Conservation (phyloP, 352 stramenopile species). For the Ochromonadaceae sp. region DNA sequence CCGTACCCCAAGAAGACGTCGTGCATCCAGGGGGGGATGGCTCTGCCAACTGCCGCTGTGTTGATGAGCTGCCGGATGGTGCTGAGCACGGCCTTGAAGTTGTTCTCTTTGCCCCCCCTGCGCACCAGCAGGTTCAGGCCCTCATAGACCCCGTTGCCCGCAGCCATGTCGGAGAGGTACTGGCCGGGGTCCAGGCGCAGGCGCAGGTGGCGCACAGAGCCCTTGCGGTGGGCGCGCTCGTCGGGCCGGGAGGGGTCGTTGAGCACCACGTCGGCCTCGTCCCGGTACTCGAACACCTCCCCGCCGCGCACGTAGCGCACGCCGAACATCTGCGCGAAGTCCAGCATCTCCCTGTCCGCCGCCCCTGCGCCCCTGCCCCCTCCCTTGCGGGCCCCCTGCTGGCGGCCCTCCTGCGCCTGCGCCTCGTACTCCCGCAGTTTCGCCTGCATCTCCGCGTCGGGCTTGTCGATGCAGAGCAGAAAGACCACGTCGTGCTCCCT, state of each 20-base stretch:
- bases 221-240: constrained; percentile 14
- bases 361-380: background rate
- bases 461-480: constrained; percentile 61
- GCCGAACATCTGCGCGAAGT: background rate
- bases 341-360: background rate
- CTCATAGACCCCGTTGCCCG: constrained; percentile 49
- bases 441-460: background rate
- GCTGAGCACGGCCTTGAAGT: constrained; percentile 82
- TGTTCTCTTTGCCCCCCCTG: constrained; percentile 65
- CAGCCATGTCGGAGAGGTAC: constrained; percentile 69
- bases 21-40: constrained; percentile 78
- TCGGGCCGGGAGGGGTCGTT: constrained; percentile 40
- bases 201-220: constrained; percentile 59
- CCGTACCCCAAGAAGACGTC: constrained; percentile 83
- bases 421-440: background rate
- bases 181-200: constrained; percentile 75
- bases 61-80: constrained; percentile 61
- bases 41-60: constrained; percentile 22
- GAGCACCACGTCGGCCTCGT: constrained; percentile 56
- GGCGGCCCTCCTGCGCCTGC: constrained; percentile 5
- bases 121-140: constrained; percentile 83
- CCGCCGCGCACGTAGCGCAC: constrained; percentile 45
- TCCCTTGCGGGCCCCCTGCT: constrained; percentile 1
- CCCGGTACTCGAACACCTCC: constrained; percentile 62
- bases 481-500: constrained; percentile 83